Conservation (phyloP, 148 eudicot species). For the Spergularia marina region DNA sequence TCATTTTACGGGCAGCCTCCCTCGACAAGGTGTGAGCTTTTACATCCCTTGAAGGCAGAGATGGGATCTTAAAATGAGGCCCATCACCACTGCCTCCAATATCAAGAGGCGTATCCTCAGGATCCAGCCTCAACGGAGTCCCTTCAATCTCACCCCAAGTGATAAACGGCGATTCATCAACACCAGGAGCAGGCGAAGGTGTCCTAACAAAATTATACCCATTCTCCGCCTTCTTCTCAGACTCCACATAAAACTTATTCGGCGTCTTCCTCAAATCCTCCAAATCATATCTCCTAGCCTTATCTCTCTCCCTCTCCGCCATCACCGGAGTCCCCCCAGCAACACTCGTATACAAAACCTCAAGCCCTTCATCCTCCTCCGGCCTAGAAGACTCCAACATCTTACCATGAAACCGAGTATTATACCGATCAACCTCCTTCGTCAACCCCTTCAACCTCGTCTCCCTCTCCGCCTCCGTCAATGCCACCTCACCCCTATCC, state of each 20-base stretch:
- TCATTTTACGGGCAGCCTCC: constrained; percentile 80
- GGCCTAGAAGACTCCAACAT: constrained; percentile 49
- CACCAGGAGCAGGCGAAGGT: constrained; percentile 94
- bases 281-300: constrained; percentile 71
- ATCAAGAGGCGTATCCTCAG: constrained; percentile 86
- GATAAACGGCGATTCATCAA: constrained; percentile 77
- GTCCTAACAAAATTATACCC: constrained; percentile 80
- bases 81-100: constrained; percentile 91
- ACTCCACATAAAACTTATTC: constrained; percentile 62
- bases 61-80: constrained; percentile 81
- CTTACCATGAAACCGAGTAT: constrained; percentile 80
- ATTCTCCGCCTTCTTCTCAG: constrained; percentile 68
- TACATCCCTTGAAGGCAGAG: constrained; percentile 72
- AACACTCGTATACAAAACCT: constrained; percentile 60
- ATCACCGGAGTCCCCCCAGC: constrained; percentile 65
- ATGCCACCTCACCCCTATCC: constrained; percentile 66
- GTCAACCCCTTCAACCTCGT: constrained; percentile 72
- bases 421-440: constrained; percentile 63
- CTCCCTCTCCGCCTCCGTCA: constrained; percentile 66
- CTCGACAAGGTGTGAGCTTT: constrained; percentile 92
- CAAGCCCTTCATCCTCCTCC: constrained; percentile 49
- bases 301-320: constrained; percentile 63
- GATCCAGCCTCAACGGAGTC: constrained; percentile 83
- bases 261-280: constrained; percentile 91
- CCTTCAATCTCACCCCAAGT: constrained; percentile 99